Percentiles rank a stretch among this genome's conserved stretches.
These are phyloP conservation scores for Clarkia xantiana DNA, from an alignment of 345 rosid species.

Conservation along the genomic window DNA sequence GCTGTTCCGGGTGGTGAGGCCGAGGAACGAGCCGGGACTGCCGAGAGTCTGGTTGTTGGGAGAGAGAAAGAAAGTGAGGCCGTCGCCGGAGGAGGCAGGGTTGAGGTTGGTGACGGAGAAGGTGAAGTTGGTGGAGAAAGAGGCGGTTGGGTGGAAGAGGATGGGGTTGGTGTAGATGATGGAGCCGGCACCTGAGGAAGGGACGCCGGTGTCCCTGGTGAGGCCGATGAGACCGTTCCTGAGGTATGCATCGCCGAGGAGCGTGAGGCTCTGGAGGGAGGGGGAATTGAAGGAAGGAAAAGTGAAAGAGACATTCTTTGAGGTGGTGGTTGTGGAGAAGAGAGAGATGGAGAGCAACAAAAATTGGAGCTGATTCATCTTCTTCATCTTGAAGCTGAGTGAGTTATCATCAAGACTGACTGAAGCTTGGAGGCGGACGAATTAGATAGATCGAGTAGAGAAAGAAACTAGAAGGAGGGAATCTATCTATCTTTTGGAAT, in stretches of 20 bases:
- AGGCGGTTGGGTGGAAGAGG: slow-evolving; percentile 52
- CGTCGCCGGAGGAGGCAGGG: slow-evolving; percentile 68
- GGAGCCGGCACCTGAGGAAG: slow-evolving; percentile 76
- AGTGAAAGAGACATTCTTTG: slow-evolving; percentile 14
- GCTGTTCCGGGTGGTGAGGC: slow-evolving; percentile 55
- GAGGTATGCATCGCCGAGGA: slow-evolving; percentile 85
- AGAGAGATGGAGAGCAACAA: neutral
- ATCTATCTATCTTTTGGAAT: slow-evolving; percentile 24
- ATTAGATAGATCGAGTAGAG: neutral
- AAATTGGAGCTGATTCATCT: slow-evolving; percentile 31
- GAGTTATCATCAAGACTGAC: neutral
- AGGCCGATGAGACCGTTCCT: slow-evolving; percentile 67
- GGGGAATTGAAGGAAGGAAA: slow-evolving; percentile 40
- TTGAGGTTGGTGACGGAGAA: slow-evolving; percentile 49
- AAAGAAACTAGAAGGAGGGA: slow-evolving; percentile 11
- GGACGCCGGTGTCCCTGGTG: slow-evolving; percentile 67
- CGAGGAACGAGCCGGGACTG: slow-evolving; percentile 65
- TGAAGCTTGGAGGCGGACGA: neutral
- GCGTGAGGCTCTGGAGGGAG: slow-evolving; percentile 63
- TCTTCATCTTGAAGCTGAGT: neutral
- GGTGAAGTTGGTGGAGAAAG: slow-evolving; percentile 66
- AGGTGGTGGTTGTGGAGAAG: slow-evolving; percentile 1
- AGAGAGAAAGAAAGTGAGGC: slow-evolving; percentile 76
- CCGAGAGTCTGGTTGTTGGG: slow-evolving; percentile 59
- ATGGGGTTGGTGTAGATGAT: slow-evolving; percentile 59